Evolutionary conservation across 768 basidiomycete genomes (phyloP), one percentile per base, ranked within the genome.

Genomic region (Mycena belliarum): DNA sequence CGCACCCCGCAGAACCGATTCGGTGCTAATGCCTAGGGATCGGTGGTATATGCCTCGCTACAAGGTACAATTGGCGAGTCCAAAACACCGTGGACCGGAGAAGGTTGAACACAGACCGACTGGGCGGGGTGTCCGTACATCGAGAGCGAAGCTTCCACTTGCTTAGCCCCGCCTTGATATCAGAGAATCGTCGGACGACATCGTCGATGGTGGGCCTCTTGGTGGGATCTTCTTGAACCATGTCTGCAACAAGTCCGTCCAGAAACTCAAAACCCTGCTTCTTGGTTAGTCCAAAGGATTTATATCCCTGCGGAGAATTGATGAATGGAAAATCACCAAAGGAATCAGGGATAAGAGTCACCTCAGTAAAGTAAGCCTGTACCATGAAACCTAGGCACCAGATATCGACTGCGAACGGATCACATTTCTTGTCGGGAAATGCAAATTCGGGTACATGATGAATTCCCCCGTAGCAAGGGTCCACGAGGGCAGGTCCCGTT

Each of bases 201-300:
- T 72, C 65, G 16, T 76, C 70, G 57, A 76, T 76, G 0, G 56
- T 72, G 0, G 76, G 76, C 24, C 77, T 66, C 41, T 71, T 68
- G 0, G 56, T 26, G 0, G 76, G 76, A 37, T 78, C 73, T 3
- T 66, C 55, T 12, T 74, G 69, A 1, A 68, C 61, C 79, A 81
- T 77, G 16, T 69, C 69, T 0, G 60, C 52, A 11, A 76, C 56
- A 6, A 77, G 64, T 3, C 63, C 63, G 29, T 58, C 35, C 65
- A 79, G 63, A 44, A 78, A 78, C 11, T 55, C 37, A 20, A 55
- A 47, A 9, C 54, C 51, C 37, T 1, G 6, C 3, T 32, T 33
- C 29, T 33, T 18, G 29, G 16, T 23, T 8, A 15, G 11, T 4
- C 14, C 33, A 16, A 24, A 16, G 9, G 4, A 8, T 3, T 29